A percentile compares a stretch with the other conserved stretches of the same genome.
phyloP scores from a whole-genome alignment of 768 basidiomycete genomes.

The Mycena polygramma region DNA sequence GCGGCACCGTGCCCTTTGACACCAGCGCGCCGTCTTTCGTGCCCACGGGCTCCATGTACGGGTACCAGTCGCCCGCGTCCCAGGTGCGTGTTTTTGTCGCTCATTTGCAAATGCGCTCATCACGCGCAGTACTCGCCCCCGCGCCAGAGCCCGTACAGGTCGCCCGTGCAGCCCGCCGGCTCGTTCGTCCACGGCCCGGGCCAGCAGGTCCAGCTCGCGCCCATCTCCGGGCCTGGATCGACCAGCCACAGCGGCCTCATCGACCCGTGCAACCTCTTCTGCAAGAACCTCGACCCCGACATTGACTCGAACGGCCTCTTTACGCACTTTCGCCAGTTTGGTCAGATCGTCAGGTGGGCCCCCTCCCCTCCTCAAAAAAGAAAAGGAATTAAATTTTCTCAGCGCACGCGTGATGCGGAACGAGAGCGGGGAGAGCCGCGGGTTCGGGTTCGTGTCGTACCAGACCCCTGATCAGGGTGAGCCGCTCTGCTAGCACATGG shows the following conservation, averaged over 20 bases:
- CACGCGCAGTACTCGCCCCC: conserved; percentile 75
- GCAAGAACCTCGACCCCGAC: conserved; percentile 90
- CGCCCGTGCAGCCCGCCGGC: conserved; percentile 59
- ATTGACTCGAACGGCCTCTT: conserved; percentile 91
- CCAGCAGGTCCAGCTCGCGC: conserved; percentile 90
- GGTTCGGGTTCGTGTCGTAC: conserved; percentile 93
- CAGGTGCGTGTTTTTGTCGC: conserved; percentile 13
- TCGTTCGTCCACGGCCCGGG: conserved; percentile 89
- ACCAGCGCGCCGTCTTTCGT: conserved; percentile 82
- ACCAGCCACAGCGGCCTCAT: conserved; percentile 88
- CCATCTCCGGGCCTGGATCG: conserved; percentile 79
- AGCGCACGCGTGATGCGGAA: conserved; percentile 95
- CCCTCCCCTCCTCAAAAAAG: not conserved
- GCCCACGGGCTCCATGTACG: conserved; percentile 74
- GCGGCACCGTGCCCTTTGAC: conserved; percentile 66
- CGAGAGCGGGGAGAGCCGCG: conserved; percentile 82
- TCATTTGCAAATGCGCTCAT: conserved; percentile 14
- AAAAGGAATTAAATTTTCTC: conserved; percentile 5
- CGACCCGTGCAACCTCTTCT: conserved; percentile 92
- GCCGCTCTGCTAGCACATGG: too few relatives aligned
- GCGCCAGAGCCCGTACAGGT: conserved; percentile 64
- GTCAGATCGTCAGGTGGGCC: conserved; percentile 86
- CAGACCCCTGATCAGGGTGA: conserved; percentile 87
- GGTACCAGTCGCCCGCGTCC: conserved; percentile 72
- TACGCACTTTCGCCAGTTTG: conserved; percentile 89